These are phyloP conservation scores for Nissolia schottii DNA, from an alignment of 306 rosid species.

Conservation along the genomic window DNA sequence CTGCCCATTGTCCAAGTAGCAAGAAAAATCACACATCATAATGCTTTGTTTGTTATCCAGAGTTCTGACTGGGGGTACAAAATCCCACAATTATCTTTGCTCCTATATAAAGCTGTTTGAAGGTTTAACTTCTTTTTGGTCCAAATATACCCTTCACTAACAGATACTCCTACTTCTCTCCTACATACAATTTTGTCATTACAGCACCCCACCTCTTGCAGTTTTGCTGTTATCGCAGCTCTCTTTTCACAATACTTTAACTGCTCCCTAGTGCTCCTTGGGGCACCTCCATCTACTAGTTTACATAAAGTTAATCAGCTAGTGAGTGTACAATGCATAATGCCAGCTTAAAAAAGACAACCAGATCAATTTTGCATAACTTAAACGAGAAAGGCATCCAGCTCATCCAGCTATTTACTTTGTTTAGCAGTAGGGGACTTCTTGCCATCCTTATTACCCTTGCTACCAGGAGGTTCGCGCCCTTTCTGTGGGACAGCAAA, in stretches of 20 bases:
- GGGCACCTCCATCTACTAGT: too few relatives aligned
- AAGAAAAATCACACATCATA: not conserved
- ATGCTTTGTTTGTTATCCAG: not conserved
- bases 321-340: conserved; percentile 21
- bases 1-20: not conserved
- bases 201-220: too few relatives aligned
- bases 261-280: too few relatives aligned
- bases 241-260: too few relatives aligned
- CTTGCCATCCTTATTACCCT: conserved; percentile 46
- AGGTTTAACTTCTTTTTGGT: too few relatives aligned
- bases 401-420: conserved; percentile 29
- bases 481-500: conserved; percentile 39
- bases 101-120: too few relatives aligned
- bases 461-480: conserved; percentile 27
- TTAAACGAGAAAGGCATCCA: not conserved
- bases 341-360: conserved; percentile 63
- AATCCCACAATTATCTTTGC: not conserved
- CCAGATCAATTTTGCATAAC: conserved; percentile 36
- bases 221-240: too few relatives aligned
- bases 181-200: too few relatives aligned
- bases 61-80: not conserved
- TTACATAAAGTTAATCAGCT: not conserved
- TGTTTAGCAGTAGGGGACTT: conserved; percentile 29
- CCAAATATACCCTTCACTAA: too few relatives aligned
- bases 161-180: too few relatives aligned